Evolutionary conservation across 192 early-diverging fungal species (phyloP).

Genomic region (Backusella luteola): DNA sequence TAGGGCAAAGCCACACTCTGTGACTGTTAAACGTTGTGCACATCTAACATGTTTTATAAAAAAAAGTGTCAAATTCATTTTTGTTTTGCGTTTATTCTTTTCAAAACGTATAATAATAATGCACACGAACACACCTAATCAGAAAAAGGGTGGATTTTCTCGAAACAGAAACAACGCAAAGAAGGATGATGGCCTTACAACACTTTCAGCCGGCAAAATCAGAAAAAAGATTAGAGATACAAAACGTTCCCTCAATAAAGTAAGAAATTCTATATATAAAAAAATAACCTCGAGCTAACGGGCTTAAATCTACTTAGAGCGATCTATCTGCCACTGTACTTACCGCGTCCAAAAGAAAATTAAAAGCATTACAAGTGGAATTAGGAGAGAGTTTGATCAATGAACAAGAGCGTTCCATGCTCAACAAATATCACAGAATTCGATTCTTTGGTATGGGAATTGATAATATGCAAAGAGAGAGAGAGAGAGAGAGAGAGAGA

Average conservation of each 20-base stretch:
- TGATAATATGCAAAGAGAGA: not conserved
- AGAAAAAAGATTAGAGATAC: conserved; percentile 18
- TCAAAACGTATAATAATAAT: too few species aligned
- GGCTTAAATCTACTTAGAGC: not conserved
- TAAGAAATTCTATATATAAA: not conserved
- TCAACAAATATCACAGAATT: conserved; percentile 1
- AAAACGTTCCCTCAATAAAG: not conserved
- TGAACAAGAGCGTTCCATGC: not conserved
- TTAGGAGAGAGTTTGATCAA: conserved; percentile 16
- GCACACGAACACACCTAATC: too few species aligned
- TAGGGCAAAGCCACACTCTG: too few species aligned
- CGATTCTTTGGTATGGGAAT: conserved; percentile 7
- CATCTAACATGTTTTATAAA: too few species aligned
- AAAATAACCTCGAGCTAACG: too few species aligned
- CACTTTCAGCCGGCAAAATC: conserved; percentile 4
- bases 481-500: not conserved
- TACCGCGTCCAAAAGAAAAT: not conserved
- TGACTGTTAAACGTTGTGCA: too few species aligned
- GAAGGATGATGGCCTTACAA: not conserved
- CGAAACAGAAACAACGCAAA: not conserved
- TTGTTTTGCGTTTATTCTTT: too few species aligned
- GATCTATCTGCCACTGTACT: not conserved
- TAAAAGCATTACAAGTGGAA: conserved; percentile 13
- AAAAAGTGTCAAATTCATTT: too few species aligned
- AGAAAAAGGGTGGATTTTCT: not conserved